These are phyloP conservation scores for Pseudopyricularia cyperi DNA, from an alignment of 2,329 filamentous ascomycete species.

Conservation along the genomic window DNA sequence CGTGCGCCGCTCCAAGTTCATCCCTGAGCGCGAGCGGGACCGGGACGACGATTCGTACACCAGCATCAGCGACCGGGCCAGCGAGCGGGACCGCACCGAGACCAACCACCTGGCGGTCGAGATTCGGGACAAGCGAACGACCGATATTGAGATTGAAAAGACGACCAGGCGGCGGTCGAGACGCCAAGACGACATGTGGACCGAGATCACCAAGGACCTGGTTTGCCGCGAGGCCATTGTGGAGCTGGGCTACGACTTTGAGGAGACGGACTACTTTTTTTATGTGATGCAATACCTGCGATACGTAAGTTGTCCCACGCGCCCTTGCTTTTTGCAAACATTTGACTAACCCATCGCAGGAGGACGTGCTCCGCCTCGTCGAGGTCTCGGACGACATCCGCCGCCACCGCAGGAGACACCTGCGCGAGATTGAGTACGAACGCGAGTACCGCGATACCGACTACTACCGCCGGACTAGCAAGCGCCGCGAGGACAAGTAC, in stretches of 20 bases:
- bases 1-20: conserved; percentile 60
- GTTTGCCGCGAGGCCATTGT: conserved; percentile 81
- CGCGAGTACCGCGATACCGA: conserved; percentile 24
- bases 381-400: conserved; percentile 75
- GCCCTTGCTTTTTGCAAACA: neutral
- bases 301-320: conserved; percentile 58
- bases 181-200: conserved; percentile 66
- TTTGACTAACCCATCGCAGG: conserved; percentile 33
- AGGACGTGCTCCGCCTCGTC: conserved; percentile 76
- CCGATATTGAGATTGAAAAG: conserved; percentile 41
- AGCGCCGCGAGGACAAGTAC: conserved; percentile 8
- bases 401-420: conserved; percentile 38
- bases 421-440: conserved; percentile 45
- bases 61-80: conserved; percentile 15
- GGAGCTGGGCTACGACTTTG: conserved; percentile 70
- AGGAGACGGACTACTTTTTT: conserved; percentile 81
- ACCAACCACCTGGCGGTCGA: conserved; percentile 29
- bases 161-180: conserved; percentile 26
- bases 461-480: conserved; percentile 18
- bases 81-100: conserved; percentile 11
- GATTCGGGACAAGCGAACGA: conserved; percentile 25
- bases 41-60: conserved; percentile 24
- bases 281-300: conserved; percentile 85
- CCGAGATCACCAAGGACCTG: conserved; percentile 89
- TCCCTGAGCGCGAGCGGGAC: conserved; percentile 25